phyloP scores from a whole-genome alignment of 2,329 filamentous ascomycete genomes.

The Nemania diffusa region DNA sequence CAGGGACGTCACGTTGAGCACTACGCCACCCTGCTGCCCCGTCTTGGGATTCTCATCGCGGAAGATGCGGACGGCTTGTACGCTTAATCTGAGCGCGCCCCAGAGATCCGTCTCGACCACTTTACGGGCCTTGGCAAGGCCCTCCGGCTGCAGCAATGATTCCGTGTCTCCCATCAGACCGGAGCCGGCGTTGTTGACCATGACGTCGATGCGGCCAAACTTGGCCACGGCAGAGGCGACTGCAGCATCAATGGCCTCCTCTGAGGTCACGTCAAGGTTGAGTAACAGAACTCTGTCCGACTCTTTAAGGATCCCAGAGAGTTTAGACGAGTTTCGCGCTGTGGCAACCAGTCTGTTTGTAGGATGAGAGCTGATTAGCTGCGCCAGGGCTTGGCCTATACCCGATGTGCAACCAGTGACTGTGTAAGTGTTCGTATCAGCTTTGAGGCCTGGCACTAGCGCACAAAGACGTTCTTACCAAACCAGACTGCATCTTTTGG shows the following conservation, averaged over 20 bases:
- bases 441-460: neutral
- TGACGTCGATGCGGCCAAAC: conserved; percentile 37
- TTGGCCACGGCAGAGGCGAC: conserved; percentile 27
- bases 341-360: conserved; percentile 58
- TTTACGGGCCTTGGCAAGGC: conserved; percentile 37
- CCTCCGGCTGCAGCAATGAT: conserved; percentile 26
- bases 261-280: conserved; percentile 36
- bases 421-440: conserved; percentile 40
- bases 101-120: conserved; percentile 48
- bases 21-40: conserved; percentile 38
- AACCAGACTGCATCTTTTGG: conserved; percentile 39
- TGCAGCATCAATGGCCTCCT: conserved; percentile 32
- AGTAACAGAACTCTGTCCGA: conserved; percentile 27
- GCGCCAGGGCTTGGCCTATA: conserved; percentile 56
- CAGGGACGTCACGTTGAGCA: conserved; percentile 39
- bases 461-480: conserved; percentile 15
- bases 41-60: conserved; percentile 43
- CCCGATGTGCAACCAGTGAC: conserved; percentile 63
- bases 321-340: conserved; percentile 46
- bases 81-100: conserved; percentile 43
- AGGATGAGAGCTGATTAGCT: conserved; percentile 52
- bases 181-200: conserved; percentile 32
- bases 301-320: neutral
- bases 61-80: conserved; percentile 47
- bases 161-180: conserved; percentile 36